A percentile compares a stretch with the other conserved stretches of the same genome.
phyloP scores from a whole-genome alignment of 2,329 filamentous ascomycete species.

The Penicillium hordei region DNA sequence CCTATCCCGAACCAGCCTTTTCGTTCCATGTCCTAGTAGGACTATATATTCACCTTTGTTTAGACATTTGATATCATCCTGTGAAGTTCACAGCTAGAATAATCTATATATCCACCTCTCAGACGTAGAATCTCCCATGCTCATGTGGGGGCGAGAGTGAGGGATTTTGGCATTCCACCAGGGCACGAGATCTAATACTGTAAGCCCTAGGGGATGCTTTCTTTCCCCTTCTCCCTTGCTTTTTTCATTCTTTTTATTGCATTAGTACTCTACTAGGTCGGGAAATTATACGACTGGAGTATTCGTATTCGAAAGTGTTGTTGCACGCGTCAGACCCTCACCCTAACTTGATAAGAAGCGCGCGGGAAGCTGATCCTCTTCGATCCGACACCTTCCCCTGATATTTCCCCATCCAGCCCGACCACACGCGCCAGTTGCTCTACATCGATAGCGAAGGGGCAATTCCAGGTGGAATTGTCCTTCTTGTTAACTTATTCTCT shows the following conservation, averaged over 20 bases:
- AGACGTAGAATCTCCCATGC: constrained; percentile 15
- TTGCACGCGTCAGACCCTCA: constrained; percentile 30
- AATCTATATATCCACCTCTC: not conserved
- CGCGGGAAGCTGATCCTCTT: constrained; percentile 28
- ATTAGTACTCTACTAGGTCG: not conserved
- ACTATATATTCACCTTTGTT: constrained; percentile 2
- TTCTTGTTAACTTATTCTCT: constrained; percentile 6
- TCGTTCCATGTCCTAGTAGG: constrained; percentile 9
- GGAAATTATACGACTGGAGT: constrained; percentile 5
- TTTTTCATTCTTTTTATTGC: constrained; percentile 7
- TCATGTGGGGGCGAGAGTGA: constrained; percentile 11
- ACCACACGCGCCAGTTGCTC: constrained; percentile 17
- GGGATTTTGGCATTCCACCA: constrained; percentile 22
- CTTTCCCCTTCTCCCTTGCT: constrained; percentile 16
- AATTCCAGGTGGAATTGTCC: constrained; percentile 13
- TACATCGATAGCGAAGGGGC: constrained; percentile 15
- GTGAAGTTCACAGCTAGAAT: constrained; percentile 12
- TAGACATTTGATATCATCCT: not conserved
- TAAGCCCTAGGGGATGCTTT: constrained; percentile 2
- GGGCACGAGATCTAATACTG: constrained; percentile 6
- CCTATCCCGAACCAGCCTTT: constrained; percentile 1
- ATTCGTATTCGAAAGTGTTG: constrained; percentile 16
- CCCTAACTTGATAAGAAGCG: constrained; percentile 30
- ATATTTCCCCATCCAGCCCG: constrained; percentile 17
- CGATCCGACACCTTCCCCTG: constrained; percentile 24